These are phyloP conservation scores for Saccharomycopsis sp. DNA, from an alignment of 805 yeast species.

Conservation along the genomic window DNA sequence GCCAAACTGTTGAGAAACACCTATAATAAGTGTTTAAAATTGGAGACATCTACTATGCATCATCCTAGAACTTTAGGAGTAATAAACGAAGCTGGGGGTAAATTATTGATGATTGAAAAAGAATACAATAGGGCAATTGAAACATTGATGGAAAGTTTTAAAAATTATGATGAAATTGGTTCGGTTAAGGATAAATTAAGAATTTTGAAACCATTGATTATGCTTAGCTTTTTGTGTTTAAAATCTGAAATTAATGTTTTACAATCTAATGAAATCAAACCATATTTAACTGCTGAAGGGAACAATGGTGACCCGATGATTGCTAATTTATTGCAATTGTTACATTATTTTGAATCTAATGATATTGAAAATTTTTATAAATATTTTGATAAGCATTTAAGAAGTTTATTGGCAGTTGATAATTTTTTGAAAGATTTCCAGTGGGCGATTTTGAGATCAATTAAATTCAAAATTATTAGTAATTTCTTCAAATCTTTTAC, in stretches of 20 bases:
- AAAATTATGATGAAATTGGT: slow-evolving; percentile 60
- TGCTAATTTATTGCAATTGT: slow-evolving; percentile 2
- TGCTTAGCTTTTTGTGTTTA: slow-evolving; percentile 49
- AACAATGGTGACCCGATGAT: slow-evolving; percentile 3
- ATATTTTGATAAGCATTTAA: neutral
- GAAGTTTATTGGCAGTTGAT: neutral
- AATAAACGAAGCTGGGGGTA: slow-evolving; percentile 72
- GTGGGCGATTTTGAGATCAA: slow-evolving; percentile 8
- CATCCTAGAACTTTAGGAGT: slow-evolving; percentile 72
- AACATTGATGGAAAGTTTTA: slow-evolving; percentile 49
- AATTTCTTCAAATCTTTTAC: slow-evolving; percentile 12
- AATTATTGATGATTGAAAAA: slow-evolving; percentile 51
- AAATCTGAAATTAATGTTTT: slow-evolving; percentile 64
- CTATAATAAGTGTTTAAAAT: slow-evolving; percentile 39
- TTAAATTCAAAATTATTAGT: slow-evolving; percentile 8
- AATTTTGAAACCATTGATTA: slow-evolving; percentile 53
- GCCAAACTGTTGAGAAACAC: slow-evolving; percentile 28
- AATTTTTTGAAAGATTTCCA: slow-evolving; percentile 7
- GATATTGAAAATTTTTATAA: slow-evolving; percentile 10
- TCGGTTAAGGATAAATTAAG: slow-evolving; percentile 48
- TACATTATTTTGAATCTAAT: slow-evolving; percentile 7
- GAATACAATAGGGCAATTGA: slow-evolving; percentile 50
- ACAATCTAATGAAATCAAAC: slow-evolving; percentile 63
- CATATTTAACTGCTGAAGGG: slow-evolving; percentile 30
- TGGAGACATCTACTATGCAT: slow-evolving; percentile 53